A percentile compares a stretch with the other conserved stretches of the same genome.
Conservation (phyloP, 345 rosid species). For the Moricandia moricandioides region DNA sequence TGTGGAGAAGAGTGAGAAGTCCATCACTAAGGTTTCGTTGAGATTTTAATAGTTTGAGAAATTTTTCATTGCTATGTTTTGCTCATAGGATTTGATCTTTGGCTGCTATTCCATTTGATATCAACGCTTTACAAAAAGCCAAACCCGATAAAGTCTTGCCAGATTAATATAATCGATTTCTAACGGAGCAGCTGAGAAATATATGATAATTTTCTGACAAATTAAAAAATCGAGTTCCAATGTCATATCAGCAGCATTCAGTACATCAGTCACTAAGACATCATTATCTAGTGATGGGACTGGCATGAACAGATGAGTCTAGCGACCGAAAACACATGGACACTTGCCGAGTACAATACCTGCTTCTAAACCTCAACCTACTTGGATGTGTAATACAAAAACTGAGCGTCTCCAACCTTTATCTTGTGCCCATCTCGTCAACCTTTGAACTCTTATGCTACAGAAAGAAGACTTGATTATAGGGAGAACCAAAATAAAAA, state of each 20-base stretch:
- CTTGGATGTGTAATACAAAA: constrained; percentile 13
- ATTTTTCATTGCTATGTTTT: not conserved
- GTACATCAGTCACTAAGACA: not conserved
- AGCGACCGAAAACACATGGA: not conserved
- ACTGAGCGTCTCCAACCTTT: constrained; percentile 48
- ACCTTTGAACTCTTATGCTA: constrained; percentile 65
- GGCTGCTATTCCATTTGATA: not conserved
- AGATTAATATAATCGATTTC: no score
- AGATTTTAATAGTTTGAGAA: not conserved
- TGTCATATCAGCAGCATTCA: not conserved
- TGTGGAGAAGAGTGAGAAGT: not conserved
- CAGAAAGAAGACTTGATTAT: constrained; percentile 15
- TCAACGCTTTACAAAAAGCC: not conserved
- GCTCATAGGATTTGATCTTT: not conserved
- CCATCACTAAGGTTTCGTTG: constrained; percentile 11
- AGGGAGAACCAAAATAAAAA: not conserved
- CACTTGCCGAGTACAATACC: constrained; percentile 45
- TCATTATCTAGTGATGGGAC: not conserved
- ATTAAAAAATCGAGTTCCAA: not conserved
- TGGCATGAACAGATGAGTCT: constrained; percentile 3
- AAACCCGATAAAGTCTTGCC: not conserved
- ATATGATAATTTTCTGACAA: not conserved
- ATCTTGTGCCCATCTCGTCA: constrained; percentile 62
- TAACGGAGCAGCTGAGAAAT: no score
- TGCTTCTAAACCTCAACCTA: constrained; percentile 41